phyloP scores from a whole-genome alignment of 768 basidiomycete species.

The Naganishia antarctica region DNA sequence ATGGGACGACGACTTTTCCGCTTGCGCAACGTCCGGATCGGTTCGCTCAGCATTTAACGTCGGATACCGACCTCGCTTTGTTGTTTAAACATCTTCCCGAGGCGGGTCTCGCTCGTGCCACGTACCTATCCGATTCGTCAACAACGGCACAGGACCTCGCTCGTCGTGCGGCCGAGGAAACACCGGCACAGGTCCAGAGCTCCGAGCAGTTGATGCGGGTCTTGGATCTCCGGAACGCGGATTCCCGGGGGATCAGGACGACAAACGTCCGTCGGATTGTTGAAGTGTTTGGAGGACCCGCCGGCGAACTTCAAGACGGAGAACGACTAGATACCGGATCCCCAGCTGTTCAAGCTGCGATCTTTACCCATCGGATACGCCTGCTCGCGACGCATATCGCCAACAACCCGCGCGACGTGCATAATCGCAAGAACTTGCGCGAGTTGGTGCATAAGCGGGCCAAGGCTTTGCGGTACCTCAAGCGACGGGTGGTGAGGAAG shows the following conservation, averaged over 20 bases:
- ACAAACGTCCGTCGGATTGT: conserved; percentile 80
- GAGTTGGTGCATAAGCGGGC: conserved; percentile 76
- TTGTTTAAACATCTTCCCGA: conserved; percentile 66
- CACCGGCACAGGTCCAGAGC: conserved; percentile 40
- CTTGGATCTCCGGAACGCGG: conserved; percentile 80
- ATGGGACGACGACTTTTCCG: background rate
- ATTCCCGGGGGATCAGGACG: conserved; percentile 74
- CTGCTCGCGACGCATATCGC: conserved; percentile 69
- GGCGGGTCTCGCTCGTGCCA: conserved; percentile 50
- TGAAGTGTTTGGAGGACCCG: conserved; percentile 63
- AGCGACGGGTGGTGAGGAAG: conserved; percentile 6
- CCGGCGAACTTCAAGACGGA: conserved; percentile 49
- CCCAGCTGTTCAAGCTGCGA: conserved; percentile 60
- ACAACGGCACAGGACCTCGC: conserved; percentile 16
- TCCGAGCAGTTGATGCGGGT: conserved; percentile 59
- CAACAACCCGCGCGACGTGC: conserved; percentile 63
- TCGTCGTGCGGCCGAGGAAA: conserved; percentile 27
- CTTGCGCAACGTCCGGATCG: conserved; percentile 25
- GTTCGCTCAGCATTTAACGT: conserved; percentile 33
- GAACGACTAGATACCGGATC: conserved; percentile 24
- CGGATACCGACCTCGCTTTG: conserved; percentile 54
- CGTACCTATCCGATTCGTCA: conserved; percentile 24
- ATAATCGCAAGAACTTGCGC: conserved; percentile 69
- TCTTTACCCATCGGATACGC: conserved; percentile 79
- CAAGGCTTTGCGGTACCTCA: conserved; percentile 66